Base-by-base conservation (phyloP, 2,329 filamentous ascomycete genomes). In the Raffaelea albimanens region DNA sequence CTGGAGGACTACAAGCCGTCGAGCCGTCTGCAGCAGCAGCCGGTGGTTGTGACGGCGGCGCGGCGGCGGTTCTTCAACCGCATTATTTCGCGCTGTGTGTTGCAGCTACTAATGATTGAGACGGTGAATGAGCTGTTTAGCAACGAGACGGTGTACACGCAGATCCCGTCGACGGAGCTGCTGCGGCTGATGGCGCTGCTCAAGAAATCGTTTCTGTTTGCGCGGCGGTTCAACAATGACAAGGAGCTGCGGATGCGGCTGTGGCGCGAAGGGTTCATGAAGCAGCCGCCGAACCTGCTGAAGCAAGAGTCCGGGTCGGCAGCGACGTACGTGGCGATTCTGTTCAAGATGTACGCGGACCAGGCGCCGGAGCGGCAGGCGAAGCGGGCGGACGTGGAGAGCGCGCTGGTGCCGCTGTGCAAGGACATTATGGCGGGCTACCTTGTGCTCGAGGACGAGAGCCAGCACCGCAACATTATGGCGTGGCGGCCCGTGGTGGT, bases 241-340 rank as follows among this genome's bases (percentile, higher is more conserved):
- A 95, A 95, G 66, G 93, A 97, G 56, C 73, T 99, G 34, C 82
- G 93, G 41, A 95, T 95, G 76, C 81, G 87, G 18, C 74, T 99
- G 18, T 98, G 94, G 88, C 78, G 89, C 44, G 93, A 98, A 63
- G 93, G 94, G 1, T 99, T 98, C 73, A 99, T 99, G 93, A 95
- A 95, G 68, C 93, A 98, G 62, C 91, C 93, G 16, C 93, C 93
- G 3, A 99, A 99, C 59, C 73, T 99, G 13, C 76, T 99, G 25
- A 98, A 98, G 69, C 93, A 99, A 63, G 93, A 99, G 68, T 87
- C 81, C 52, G 91, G 93, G 38, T 87, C 85, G 47, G 93, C 93
- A 1, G 87, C 87, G 2, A 96, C 94, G 2, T 99, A 98, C 63
- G 88, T 98, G 33, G 85, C 85, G 52, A 98, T 99, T 55, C 71